Percentiles rank a stretch among this genome's conserved stretches.
Conservation (phyloP, 306 rosid species). For the Prunus campanulata region DNA sequence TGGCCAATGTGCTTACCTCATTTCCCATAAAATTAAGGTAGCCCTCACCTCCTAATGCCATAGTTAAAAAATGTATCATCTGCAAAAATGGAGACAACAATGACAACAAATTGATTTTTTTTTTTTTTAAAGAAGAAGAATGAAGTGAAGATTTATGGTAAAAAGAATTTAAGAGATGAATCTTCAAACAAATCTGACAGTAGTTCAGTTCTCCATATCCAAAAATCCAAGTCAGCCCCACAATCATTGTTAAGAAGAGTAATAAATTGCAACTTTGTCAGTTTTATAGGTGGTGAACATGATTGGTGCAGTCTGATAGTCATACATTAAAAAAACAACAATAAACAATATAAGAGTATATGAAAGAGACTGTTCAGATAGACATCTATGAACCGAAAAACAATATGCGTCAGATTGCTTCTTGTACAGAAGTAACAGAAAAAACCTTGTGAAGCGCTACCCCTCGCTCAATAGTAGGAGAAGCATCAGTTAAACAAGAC, state of each 20-base stretch:
- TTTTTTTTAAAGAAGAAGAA: background rate
- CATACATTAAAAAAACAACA: background rate
- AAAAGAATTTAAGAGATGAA: background rate
- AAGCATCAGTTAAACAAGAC: conserved; percentile 77
- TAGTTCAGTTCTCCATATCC: background rate
- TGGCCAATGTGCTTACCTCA: conserved; percentile 59
- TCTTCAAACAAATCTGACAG: conserved; percentile 1
- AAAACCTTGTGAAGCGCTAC: conserved; percentile 91
- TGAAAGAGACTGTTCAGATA: background rate
- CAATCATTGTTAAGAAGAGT: background rate
- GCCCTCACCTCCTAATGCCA: conserved; percentile 98
- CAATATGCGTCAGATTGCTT: conserved; percentile 1
- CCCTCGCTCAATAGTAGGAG: conserved; percentile 81
- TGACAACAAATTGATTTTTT: conserved; percentile 16
- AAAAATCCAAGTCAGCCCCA: background rate
- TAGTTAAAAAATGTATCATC: conserved; percentile 95
- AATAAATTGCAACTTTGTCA: background rate
- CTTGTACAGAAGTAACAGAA: conserved; percentile 9
- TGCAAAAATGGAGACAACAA: conserved; percentile 37
- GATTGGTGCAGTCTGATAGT: background rate
- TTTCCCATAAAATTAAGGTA: conserved; percentile 98
- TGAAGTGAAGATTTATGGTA: background rate
- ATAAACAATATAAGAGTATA: background rate
- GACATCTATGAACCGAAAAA: background rate
- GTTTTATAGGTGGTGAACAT: background rate